A percentile compares a stretch with the other conserved stretches of the same genome.
Conservation (phyloP, 2,329 filamentous ascomycete genomes). For the Dothidotthia symphoricarpi region DNA sequence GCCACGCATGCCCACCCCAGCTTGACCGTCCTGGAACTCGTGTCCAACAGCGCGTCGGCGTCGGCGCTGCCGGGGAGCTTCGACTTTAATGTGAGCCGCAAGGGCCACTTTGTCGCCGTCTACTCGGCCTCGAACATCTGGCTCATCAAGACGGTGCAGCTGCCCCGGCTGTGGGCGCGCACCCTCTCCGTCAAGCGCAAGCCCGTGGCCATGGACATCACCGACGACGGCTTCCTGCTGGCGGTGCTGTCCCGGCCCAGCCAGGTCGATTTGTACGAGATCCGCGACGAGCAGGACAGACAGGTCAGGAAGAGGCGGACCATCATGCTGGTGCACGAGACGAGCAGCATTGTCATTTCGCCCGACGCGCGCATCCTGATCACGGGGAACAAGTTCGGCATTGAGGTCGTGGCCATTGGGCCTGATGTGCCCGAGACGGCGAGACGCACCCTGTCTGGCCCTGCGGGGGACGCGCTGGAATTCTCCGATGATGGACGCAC, state of each 20-base stretch:
- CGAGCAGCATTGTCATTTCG: conserved; percentile 75
- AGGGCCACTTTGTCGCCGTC: conserved; percentile 38
- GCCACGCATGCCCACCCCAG: conserved; percentile 32
- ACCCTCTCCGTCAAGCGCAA: conserved; percentile 41
- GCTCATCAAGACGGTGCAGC: conserved; percentile 38
- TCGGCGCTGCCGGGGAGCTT: conserved; percentile 42
- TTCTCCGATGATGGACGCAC: conserved; percentile 44
- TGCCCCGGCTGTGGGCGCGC: conserved; percentile 39
- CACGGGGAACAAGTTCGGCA: conserved; percentile 81
- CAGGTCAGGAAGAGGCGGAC: conserved; percentile 68
- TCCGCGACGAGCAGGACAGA: conserved; percentile 48
- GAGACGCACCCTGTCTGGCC: conserved; percentile 38
- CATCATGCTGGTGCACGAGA: conserved; percentile 73
- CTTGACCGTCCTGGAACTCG: conserved; percentile 39
- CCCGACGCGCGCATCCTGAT: conserved; percentile 80
- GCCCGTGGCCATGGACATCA: conserved; percentile 65
- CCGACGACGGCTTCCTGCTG: conserved; percentile 72
- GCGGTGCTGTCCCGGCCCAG: conserved; percentile 80
- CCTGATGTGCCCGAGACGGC: conserved; percentile 51
- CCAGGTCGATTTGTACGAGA: conserved; percentile 81
- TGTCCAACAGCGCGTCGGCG: conserved; percentile 41
- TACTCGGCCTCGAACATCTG: conserved; percentile 41
- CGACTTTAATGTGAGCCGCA: conserved; percentile 39
- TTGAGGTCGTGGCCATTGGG: conserved; percentile 77
- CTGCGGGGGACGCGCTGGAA: conserved; percentile 38